Evolutionary conservation across 306 rosid species (phyloP), one percentile per base, ranked within the genome.

Genomic region (Sicyos baderoa): DNA sequence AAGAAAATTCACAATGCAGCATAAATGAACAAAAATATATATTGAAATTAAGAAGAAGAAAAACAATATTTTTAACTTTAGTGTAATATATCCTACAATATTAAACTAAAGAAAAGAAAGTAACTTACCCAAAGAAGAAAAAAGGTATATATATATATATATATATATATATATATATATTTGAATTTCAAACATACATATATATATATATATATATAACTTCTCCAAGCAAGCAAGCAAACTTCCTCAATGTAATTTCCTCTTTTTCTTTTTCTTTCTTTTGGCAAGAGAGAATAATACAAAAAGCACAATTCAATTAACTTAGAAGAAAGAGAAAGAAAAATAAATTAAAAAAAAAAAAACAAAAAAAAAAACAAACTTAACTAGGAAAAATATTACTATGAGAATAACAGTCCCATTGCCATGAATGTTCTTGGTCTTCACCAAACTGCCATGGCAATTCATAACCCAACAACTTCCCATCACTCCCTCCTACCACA

Each of bases 401-500:
- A 19, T 70, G 50, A 59, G 32, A 54, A 54, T 17, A 70, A 7
- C 18, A 49, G 18, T 88, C 97, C 90, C 93, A 88, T 53, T 76
- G 79, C 68, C 78, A 81, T 25, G 19, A 45, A 4, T 16, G 6
- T 1, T 82, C 86, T 0, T 61, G 49, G 37, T 76, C 84, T 16
- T 80, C 86, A 80, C 88, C 82, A 2, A 86, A 70, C 48, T 84
- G 78, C 96, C 89, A 91, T 22, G 84, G 44, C 51, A 88, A 58
- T 29, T 29, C 11, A 32, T 59, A n/a, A 32, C 45, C 47, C 65
- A 59, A 8, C 19, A 78, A 78, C 9, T 85, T 76, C 42, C 80
- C 84, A 66, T 78, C 70, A 68, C 63, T 27, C 14, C 77, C 81
- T 60, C 75, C 85, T 29, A 78, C 21, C 1, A 21, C 27, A 10